Base-by-base conservation (phyloP, 257 asterid genomes). In the Solanum dulcamara region DNA sequence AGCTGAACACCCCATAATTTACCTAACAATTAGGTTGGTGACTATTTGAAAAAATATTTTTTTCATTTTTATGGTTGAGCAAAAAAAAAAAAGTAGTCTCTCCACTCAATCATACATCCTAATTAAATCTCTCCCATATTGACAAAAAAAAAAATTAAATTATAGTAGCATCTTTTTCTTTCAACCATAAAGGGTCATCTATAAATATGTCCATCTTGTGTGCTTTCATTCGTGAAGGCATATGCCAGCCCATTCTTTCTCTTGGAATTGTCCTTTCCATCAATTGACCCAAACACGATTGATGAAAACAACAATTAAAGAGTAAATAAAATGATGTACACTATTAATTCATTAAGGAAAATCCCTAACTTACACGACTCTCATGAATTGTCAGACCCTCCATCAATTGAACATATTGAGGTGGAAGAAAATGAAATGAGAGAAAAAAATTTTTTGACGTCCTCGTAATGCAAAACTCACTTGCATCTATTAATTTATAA, bases 281-380 rank as follows among this genome's bases (percentile, higher is more conserved):
- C 83, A 85, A 86, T 68, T 67, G 40, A 66, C 20, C 86, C 60
- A 22, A 59, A 83, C 84, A 46, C 85, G 60, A 67, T 57, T 30
- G 90, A 60, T 81, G 86, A 60, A 80, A 87, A 67, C 67, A 87
- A 66, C 77, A 81, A 33, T 59, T 86, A 33, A 32, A 17, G 72
- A 81, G 84, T 84, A 35, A 22, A 59, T 70, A 57, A 11, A 42
- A 30, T 42, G 66, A 22, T 30, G 14, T 37, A 59, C n/a, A 64
- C 38, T 30, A 14, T 30, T 32, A 7, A 66, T 40, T 38, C 53
- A 40, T 30, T 83, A 55, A 48, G 67, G 32, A 24, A 57, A 84
- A 67, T 18, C 20, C 71, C 62, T 42, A 55, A 30, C 85, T 72
- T 87, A 59, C 85, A 83, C 85, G 86, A 67, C 67, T 85, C 86